Evolutionary conservation across 345 rosid species (phyloP).

Genomic region (Pistacia integerrima): DNA sequence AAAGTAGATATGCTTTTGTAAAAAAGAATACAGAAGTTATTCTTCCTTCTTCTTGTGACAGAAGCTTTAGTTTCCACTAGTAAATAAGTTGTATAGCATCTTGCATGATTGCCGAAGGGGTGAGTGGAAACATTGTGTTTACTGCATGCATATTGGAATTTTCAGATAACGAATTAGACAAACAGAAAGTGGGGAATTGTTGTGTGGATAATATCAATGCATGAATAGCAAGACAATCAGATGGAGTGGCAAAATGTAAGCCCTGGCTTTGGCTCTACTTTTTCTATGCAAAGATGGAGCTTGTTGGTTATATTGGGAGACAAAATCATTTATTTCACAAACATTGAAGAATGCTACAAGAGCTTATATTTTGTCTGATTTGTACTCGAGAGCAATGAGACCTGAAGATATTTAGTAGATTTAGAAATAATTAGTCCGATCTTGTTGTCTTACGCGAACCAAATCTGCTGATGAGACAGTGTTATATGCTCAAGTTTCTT

Average conservation of each 20-base stretch:
- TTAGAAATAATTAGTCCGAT: background rate
- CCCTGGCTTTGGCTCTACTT: background rate
- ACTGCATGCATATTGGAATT: background rate
- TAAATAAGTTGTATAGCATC: background rate
- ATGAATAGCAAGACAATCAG: background rate
- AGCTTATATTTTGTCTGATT: background rate
- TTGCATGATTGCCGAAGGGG: background rate
- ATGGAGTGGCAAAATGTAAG: background rate
- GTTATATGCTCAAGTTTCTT: too few species aligned
- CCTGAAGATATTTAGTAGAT: background rate
- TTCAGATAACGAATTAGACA: background rate
- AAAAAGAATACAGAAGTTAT: background rate
- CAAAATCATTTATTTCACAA: constrained; percentile 4
- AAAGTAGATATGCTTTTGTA: constrained; percentile 16
- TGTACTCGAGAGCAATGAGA: background rate
- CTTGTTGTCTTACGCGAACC: too few species aligned
- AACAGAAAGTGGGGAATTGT: background rate
- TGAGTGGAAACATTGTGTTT: background rate
- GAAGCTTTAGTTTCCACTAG: background rate
- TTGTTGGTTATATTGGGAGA: background rate
- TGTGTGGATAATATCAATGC: background rate
- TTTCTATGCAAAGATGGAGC: background rate
- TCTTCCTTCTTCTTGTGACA: background rate
- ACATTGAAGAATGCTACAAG: background rate
- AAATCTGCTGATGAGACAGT: too few species aligned